These are phyloP conservation scores for Pseudoturritis turrita DNA, from an alignment of 345 rosid species.

Conservation along the genomic window DNA sequence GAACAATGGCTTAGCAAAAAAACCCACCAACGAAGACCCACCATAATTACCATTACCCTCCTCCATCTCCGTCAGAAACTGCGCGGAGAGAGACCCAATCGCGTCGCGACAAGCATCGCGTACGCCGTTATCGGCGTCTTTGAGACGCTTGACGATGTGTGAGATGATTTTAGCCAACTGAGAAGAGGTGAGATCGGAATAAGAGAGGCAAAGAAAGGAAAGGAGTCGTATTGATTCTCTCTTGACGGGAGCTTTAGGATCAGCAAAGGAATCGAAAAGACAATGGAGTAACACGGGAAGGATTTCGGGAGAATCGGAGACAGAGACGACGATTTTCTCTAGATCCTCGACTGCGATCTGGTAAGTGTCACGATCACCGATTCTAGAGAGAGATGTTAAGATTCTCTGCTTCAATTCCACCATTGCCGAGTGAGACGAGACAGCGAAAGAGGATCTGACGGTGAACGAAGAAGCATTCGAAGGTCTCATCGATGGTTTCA, in stretches of 20 bases:
- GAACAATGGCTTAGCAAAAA: constrained; percentile 79
- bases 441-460: constrained; percentile 38
- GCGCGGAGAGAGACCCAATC: constrained; percentile 55
- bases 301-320: constrained; percentile 56
- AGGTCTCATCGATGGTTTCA: constrained; percentile 37
- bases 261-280: constrained; percentile 68
- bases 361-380: constrained; percentile 90
- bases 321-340: constrained; percentile 54
- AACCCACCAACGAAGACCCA: constrained; percentile 50
- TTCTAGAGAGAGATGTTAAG: constrained; percentile 69
- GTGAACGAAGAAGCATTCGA: constrained; percentile 25
- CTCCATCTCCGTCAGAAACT: constrained; percentile 57
- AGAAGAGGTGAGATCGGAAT: constrained; percentile 52
- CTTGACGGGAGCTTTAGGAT: constrained; percentile 77
- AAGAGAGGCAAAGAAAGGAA: constrained; percentile 53
- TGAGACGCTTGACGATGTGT: constrained; percentile 66
- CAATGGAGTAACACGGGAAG: constrained; percentile 81
- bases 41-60: constrained; percentile 19
- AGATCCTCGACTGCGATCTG: constrained; percentile 90
- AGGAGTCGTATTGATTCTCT: constrained; percentile 78
- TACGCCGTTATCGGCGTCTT: constrained; percentile 80
- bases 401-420: constrained; percentile 83
- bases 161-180: constrained; percentile 65
- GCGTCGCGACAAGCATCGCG: constrained; percentile 86
- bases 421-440: constrained; percentile 80